Evolutionary conservation across 2,329 filamentous ascomycete species (phyloP).

Genomic region (Cladosporium austrohemisphaericum): DNA sequence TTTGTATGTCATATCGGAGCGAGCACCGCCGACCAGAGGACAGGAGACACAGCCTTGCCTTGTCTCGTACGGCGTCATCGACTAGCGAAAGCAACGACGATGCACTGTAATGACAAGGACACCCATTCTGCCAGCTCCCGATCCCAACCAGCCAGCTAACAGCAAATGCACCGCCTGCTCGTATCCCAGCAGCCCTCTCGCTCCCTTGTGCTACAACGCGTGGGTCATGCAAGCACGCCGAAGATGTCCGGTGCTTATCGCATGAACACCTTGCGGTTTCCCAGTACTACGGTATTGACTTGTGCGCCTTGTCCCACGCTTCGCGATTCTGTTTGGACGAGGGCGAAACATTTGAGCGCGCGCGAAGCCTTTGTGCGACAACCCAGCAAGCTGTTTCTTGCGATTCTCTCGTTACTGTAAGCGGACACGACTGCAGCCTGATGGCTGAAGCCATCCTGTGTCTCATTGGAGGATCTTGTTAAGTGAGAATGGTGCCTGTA

Average conservation of each 20-base stretch:
- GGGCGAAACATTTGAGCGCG: slow-evolving; percentile 10
- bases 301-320: slow-evolving; percentile 6
- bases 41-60: slow-evolving; percentile 3
- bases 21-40: neutral
- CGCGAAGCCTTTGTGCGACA: slow-evolving; percentile 6
- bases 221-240: slow-evolving; percentile 16
- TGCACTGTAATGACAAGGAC: slow-evolving; percentile 1
- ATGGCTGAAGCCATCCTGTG: slow-evolving; percentile 2
- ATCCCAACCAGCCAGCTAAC: slow-evolving; percentile 4
- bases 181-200: slow-evolving; percentile 8
- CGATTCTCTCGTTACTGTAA: neutral
- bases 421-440: slow-evolving; percentile 6
- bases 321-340: slow-evolving; percentile 1
- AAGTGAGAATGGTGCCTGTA: too few species aligned
- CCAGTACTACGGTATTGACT: slow-evolving; percentile 13
- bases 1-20: neutral
- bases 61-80: slow-evolving; percentile 12
- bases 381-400: neutral
- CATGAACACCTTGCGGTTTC: slow-evolving; percentile 18
- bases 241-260: slow-evolving; percentile 23
- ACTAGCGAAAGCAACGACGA: slow-evolving; percentile 15
- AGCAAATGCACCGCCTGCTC: slow-evolving; percentile 3
- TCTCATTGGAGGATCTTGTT: slow-evolving; percentile 4
- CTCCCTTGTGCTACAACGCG: slow-evolving; percentile 14
- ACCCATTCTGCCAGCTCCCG: slow-evolving; percentile 8